Conservation (phyloP, 2,329 filamentous ascomycete species). For the Geoglossum cookeanum region DNA sequence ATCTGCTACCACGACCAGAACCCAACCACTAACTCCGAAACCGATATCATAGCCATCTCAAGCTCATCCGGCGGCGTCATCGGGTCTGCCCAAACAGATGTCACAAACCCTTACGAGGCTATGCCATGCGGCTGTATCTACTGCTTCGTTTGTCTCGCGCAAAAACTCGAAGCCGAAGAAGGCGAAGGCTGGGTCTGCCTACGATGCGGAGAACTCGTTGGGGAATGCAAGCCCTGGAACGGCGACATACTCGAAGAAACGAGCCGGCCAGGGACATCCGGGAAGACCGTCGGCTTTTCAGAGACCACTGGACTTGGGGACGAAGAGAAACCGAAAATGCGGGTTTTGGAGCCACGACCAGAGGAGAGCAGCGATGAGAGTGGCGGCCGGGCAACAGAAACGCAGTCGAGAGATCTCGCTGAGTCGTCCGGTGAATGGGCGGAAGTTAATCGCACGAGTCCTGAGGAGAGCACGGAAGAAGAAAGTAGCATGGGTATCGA, state of each 20-base stretch:
- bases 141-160: conserved; percentile 89
- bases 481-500: background rate
- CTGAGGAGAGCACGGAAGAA: background rate
- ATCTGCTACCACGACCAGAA: conserved; percentile 96
- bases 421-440: background rate
- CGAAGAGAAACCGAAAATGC: background rate
- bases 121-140: conserved; percentile 82
- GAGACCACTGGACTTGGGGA: background rate
- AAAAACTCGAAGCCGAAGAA: conserved; percentile 75
- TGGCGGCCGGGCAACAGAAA: background rate
- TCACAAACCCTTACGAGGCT: conserved; percentile 90
- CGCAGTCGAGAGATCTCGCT: background rate
- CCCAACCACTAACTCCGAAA: conserved; percentile 47
- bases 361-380: background rate
- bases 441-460: background rate
- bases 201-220: conserved; percentile 66
- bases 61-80: conserved; percentile 54
- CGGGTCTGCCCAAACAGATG: conserved; percentile 75
- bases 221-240: conserved; percentile 75
- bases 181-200: conserved; percentile 88
- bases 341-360: background rate
- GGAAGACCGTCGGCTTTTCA: background rate
- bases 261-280: background rate
- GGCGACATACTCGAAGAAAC: conserved; percentile 45
- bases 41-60: conserved; percentile 52